phyloP scores from a whole-genome alignment of 129 eudicot species.

The Helichrysum umbraculigerum region DNA sequence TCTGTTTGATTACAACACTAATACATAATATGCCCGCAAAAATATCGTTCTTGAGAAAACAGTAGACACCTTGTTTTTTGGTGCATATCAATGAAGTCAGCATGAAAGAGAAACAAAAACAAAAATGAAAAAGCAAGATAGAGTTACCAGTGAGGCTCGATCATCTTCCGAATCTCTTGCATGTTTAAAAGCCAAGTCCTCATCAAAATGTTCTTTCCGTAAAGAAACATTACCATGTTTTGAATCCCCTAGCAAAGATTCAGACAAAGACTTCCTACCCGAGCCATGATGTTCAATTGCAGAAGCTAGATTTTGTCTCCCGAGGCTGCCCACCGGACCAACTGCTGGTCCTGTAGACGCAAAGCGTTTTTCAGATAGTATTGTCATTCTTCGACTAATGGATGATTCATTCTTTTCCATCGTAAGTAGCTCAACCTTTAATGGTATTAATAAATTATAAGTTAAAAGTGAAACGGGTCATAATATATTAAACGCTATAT shows the following conservation, averaged over 20 bases:
- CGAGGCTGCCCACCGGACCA: conserved; percentile 52
- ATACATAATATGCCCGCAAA: not conserved
- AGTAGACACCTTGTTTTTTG: not conserved
- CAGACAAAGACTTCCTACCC: conserved; percentile 84
- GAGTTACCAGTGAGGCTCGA: conserved; percentile 52
- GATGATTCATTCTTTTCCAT: conserved; percentile 71
- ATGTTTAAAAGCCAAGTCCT: conserved; percentile 46
- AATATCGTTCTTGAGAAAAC: not conserved
- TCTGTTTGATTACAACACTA: not conserved
- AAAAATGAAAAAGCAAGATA: not conserved
- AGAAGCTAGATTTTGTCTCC: conserved; percentile 79
- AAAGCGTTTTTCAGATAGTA: conserved; percentile 48
- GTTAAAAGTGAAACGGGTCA: not conserved
- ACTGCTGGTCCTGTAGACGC: conserved; percentile 42
- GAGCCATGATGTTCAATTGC: conserved; percentile 90
- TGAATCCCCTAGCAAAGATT: conserved; percentile 68
- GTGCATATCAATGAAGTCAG: not conserved
- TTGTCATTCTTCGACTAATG: conserved; percentile 46
- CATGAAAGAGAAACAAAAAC: not conserved
- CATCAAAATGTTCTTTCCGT: conserved; percentile 71
- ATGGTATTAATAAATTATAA: not conserved
- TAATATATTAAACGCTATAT: conserved; percentile 5
- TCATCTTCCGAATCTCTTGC: conserved; percentile 60
- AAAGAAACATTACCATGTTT: conserved; percentile 69
- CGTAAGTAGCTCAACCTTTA: conserved; percentile 73